Percentiles rank a stretch among this genome's conserved stretches.
These are phyloP conservation scores for Trichophyton schoenleinii DNA, from an alignment of 2,329 filamentous ascomycete genomes.

Conservation along the genomic window DNA sequence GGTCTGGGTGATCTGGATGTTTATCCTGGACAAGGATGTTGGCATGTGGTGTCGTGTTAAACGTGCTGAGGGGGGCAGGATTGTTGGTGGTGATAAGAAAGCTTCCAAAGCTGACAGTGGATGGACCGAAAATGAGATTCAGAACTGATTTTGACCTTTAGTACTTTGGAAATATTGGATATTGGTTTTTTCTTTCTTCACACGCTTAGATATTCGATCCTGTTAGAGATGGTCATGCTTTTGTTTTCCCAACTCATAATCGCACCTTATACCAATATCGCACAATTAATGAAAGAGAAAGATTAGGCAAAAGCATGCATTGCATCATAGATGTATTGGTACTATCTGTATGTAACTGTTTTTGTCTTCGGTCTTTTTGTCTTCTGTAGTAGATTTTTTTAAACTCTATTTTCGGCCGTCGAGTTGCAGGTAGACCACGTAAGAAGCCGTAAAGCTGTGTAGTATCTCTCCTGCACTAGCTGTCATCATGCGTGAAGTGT, in stretches of 20 bases:
- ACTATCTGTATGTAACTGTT: not conserved
- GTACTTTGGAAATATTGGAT: not conserved
- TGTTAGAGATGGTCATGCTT: not conserved
- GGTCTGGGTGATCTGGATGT: constrained; percentile 88
- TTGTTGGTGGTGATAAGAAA: constrained; percentile 37
- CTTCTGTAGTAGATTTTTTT: not conserved
- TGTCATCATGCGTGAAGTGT: not conserved
- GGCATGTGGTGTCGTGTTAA: constrained; percentile 89
- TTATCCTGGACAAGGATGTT: constrained; percentile 80
- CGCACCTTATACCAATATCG: not conserved
- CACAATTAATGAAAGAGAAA: not conserved
- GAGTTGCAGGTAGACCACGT: constrained; percentile 1
- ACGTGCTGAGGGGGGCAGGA: constrained; percentile 61
- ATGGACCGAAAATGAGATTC: constrained; percentile 59
- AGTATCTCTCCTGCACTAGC: not conserved
- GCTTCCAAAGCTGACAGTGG: constrained; percentile 37
- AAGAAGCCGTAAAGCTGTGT: not conserved
- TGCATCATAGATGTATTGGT: not conserved
- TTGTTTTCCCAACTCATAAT: not conserved
- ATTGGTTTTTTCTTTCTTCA: not conserved
- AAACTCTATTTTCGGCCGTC: not conserved
- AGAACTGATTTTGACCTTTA: constrained; percentile 39
- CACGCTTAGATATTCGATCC: not conserved
- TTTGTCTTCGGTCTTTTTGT: not conserved
- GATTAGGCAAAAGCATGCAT: not conserved